phyloP scores from a whole-genome alignment of 1,139 yeast species.

The Insectozyma bohioensis region DNA sequence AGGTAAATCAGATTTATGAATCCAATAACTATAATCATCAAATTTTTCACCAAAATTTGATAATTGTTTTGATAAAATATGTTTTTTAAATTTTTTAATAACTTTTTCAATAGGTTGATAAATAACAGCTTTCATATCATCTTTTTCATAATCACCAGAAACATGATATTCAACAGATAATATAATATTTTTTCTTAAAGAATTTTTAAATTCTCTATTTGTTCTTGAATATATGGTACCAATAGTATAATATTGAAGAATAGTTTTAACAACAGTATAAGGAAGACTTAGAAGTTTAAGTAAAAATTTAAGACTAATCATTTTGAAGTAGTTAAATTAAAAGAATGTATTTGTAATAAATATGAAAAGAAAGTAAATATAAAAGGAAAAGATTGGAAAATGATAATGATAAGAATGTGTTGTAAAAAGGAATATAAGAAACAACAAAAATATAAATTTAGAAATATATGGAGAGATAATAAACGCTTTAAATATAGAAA shows the following conservation, averaged over 20 bases:
- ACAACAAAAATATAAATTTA: no score
- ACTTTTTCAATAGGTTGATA: slow-evolving; percentile 15
- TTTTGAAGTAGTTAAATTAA: no score
- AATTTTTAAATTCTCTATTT: slow-evolving; percentile 27
- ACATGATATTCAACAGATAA: slow-evolving; percentile 28
- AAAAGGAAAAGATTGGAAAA: no score
- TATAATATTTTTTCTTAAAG: slow-evolving; percentile 31
- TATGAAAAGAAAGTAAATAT: no score
- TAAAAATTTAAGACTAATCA: slow-evolving; percentile 13
- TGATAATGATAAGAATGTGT: no score
- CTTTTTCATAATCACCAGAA: slow-evolving; percentile 19
- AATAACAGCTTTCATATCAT: slow-evolving; percentile 13
- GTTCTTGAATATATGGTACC: slow-evolving; percentile 35
- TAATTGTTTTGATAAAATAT: slow-evolving; percentile 14
- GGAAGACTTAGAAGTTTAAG: slow-evolving; percentile 19
- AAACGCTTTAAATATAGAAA: no score
- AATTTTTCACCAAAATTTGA: slow-evolving; percentile 26
- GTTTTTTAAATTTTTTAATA: slow-evolving; percentile 9
- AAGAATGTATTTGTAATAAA: no score
- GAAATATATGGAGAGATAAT: no score
- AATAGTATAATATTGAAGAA: slow-evolving; percentile 28
- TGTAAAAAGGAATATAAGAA: no score
- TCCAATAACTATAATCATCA: slow-evolving; percentile 29
- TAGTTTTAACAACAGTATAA: slow-evolving; percentile 18
- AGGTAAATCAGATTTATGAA: slow-evolving; percentile 11